phyloP scores from a whole-genome alignment of 2,329 filamentous ascomycete species.

The Beauveria medogensis region DNA sequence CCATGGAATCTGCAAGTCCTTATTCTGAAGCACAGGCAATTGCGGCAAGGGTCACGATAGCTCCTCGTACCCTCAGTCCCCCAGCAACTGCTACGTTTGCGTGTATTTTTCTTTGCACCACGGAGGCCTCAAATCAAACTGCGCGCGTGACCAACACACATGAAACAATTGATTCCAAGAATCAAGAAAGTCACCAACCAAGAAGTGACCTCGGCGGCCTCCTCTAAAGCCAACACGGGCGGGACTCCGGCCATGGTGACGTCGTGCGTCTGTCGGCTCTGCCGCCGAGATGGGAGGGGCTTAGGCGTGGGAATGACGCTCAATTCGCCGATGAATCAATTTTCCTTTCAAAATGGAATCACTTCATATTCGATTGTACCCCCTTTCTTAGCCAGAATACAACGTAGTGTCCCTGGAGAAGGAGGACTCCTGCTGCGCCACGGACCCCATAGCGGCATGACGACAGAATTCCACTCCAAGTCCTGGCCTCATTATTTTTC shows the following conservation, averaged over 20 bases:
- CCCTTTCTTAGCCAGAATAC: background rate
- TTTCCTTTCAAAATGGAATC: background rate
- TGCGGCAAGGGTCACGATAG: too few relatives aligned
- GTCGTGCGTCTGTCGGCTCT: background rate
- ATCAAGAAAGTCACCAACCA: background rate
- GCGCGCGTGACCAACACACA: background rate
- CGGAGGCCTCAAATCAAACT: background rate
- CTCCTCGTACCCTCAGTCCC: background rate
- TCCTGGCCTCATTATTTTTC: background rate
- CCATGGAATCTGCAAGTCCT: too few relatives aligned
- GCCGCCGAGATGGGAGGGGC: background rate
- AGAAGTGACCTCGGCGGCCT: background rate
- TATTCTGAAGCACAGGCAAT: too few relatives aligned
- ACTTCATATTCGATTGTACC: background rate
- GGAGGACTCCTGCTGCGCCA: slow-evolving; percentile 3
- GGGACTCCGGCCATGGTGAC: background rate
- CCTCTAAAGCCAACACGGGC: background rate
- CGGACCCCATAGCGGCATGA: background rate
- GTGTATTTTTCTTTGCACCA: background rate
- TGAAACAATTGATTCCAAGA: background rate
- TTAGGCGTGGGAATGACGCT: background rate
- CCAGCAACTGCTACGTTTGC: background rate
- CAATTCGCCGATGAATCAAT: background rate
- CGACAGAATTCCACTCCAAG: background rate
- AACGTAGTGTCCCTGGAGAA: background rate